Base-by-base conservation (phyloP, 2,329 filamentous ascomycete genomes). In the Xylariaceae sp. region DNA sequence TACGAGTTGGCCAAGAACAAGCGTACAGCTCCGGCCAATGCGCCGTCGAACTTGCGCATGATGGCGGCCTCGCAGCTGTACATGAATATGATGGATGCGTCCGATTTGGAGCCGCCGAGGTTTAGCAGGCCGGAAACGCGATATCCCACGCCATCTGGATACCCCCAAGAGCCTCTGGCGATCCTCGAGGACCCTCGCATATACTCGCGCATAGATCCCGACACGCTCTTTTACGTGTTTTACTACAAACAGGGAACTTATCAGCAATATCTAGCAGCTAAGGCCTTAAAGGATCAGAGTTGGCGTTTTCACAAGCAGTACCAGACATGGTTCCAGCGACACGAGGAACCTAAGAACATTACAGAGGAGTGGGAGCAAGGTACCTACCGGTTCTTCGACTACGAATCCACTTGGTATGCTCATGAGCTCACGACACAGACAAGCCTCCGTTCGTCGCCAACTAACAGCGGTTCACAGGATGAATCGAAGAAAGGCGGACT, bases 241-340 rank as follows among this genome's bases (percentile, higher is more conserved):
- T 99, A 99, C 80, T 99, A 99, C 79, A 91, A 93, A 68, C 94
- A 99, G 75, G 92, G 92, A 30, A 92, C 92, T 0, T 92, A 96
- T 68, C 92, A 97, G 74, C 94, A 99, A 73, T 97, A 92, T 72
- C 82, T 97, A 60, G 92, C 94, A 1, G 94, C 94, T 11, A 96
- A 96, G 76, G 91, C 94, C n/a, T 79, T 99, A 55, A 99, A 99
- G 77, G 90, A 93, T 66, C 94, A 99, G 75, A 97, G 92, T 75
- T 99, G 94, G 94, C 85, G 94, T 58, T 99, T 99, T 74, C 94
- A 99, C 78, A 99, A 99, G 80, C 94, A 97, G 75, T 99, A 99
- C 73, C 94, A 96, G 75, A 99, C 94, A 1, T 99, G 94, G 94
- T 99, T 99, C 72, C 94, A 99, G 75, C 84, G 94, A 55, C 94